Percentiles rank a stretch among this genome's conserved stretches.
These are phyloP conservation scores for Corymbia citriodora DNA, from an alignment of 441 rosid species.

Conservation along the genomic window DNA sequence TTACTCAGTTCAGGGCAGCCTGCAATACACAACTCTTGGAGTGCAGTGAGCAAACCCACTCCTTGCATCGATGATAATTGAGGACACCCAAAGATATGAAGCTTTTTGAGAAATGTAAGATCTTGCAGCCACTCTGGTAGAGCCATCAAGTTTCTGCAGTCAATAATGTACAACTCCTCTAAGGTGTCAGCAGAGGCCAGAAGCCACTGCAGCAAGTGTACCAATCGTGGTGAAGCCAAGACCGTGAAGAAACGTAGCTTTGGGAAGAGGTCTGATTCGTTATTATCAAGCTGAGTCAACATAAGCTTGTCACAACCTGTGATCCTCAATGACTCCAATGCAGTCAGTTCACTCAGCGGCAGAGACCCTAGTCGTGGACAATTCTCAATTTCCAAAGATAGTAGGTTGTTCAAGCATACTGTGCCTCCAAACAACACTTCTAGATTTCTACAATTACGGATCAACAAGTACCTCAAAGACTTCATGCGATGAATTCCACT, in stretches of 20 bases:
- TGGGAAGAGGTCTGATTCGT: rapidly evolving
- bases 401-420: rapidly evolving
- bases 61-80: not conserved
- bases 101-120: not conserved
- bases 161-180: not conserved
- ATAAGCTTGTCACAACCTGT: not conserved
- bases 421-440: not conserved
- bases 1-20: not conserved
- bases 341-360: not conserved
- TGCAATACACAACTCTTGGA: not conserved
- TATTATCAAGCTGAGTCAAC: not conserved
- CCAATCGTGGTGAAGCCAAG: rapidly evolving
- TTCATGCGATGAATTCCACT: not conserved
- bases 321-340: not conserved
- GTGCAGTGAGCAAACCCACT: not conserved
- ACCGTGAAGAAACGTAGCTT: not conserved
- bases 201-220: not conserved
- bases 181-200: not conserved
- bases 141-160: not conserved
- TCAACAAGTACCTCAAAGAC: not conserved
- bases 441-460: not conserved
- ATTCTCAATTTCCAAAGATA: not conserved
- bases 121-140: not conserved
- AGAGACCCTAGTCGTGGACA: not conserved
- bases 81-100: not conserved